Evolutionary conservation across 192 early-diverging fungal genomes (phyloP), one percentile per base, ranked within the genome.

Genomic region (Gigaspora rosea): DNA sequence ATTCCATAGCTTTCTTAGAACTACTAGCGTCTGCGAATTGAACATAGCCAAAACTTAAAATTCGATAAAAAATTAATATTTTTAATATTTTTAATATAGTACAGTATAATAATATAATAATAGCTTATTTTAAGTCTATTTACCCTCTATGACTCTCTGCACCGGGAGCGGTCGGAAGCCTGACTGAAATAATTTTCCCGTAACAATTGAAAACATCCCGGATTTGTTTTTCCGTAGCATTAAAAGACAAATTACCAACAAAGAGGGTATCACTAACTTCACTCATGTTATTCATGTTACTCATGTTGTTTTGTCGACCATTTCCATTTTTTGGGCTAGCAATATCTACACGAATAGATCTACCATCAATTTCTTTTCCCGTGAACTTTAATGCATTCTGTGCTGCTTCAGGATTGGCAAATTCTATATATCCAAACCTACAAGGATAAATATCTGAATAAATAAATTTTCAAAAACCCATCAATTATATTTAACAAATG

Each of bases 401-500:
- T 66, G 90, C 91, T 47, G 81, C 84, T 67, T 88, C 92, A 36
- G 86, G 75, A 64, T 79, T 77, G 66, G 86, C 82, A 80, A 97
- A 97, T 68, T 97, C 95, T 46, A 98, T 89, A 86, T 96, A 96
- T 70, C 91, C 95, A 81, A 93, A 96, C 52, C 92, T 90, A 81
- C 75, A 81, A 47, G 61, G 32, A 41, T 32, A 54, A 62, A 47
- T 54, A 78, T 56, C 33, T 41, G 20, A 46, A 41, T 46, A 5
- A 65, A 36, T 36, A 48, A 33, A 32, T 15, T 61, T 10, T 12
- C 61, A 48, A 61, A 74, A 22, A 22, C 5, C 8, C 8, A 18
- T 46, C 49, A 48, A 27, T 22, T 51, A 4, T 22, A 1, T 52
- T n/a, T n/a, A 27, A 32, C 0, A 52, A 51, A 70, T 51, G 20